Evolutionary conservation across 305 asterid species (phyloP).

Genomic region (Stenogyne calaminthoides): DNA sequence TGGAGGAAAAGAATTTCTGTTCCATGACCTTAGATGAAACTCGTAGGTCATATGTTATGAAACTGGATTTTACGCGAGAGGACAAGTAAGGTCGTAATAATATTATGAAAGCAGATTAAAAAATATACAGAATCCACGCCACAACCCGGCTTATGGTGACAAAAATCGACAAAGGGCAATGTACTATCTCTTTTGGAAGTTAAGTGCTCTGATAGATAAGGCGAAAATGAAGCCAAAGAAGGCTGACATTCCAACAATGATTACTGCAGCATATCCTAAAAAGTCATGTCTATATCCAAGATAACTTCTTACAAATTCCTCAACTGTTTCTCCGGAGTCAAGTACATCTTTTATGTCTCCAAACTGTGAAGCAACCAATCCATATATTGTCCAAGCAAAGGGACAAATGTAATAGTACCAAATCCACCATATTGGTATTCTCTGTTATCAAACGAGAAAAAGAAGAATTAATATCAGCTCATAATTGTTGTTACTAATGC

Average conservation of each 20-base stretch:
- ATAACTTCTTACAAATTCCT: constrained; percentile 53
- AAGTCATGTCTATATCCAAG: constrained; percentile 59
- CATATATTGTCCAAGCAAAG: constrained; percentile 71
- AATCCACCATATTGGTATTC: constrained; percentile 93
- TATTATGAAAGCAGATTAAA: background rate
- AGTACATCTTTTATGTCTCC: constrained; percentile 53
- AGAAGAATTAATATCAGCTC: constrained; percentile 7
- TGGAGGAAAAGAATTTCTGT: background rate
- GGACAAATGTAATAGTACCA: constrained; percentile 76
- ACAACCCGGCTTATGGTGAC: background rate
- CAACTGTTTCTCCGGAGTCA: constrained; percentile 55
- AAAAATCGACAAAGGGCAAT: background rate
- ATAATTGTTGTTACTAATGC: background rate
- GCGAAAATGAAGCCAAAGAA: constrained; percentile 70
- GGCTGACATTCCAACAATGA: constrained; percentile 53
- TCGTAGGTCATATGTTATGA: background rate
- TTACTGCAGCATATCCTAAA: constrained; percentile 64
- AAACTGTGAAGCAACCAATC: constrained; percentile 70
- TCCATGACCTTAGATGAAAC: background rate
- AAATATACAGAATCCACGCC: background rate
- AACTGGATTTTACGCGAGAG: background rate
- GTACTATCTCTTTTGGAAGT: constrained; percentile 67
- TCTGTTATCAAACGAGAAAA: constrained; percentile 41
- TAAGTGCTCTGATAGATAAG: constrained; percentile 61
- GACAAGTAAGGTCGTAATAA: background rate